These are phyloP conservation scores for Apiotrichum domesticum DNA, from an alignment of 1,284 basidiomycete species.

Conservation along the genomic window DNA sequence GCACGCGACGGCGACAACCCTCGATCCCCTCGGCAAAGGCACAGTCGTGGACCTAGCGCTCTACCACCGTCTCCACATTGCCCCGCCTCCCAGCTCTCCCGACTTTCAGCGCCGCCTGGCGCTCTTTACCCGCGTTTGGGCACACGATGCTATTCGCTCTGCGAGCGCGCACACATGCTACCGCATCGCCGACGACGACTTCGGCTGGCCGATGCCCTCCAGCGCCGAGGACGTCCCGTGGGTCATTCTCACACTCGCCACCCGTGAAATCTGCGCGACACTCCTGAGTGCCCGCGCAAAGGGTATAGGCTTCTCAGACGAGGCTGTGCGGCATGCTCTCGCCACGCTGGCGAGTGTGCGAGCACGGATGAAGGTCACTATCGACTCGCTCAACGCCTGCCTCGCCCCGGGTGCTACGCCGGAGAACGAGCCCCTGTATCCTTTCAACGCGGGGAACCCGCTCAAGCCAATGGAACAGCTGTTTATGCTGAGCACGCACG, in stretches of 20 bases:
- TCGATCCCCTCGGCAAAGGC: constrained; percentile 14
- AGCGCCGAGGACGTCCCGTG: neutral
- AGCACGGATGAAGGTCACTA: neutral
- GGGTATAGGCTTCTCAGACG: neutral
- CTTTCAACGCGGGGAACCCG: neutral
- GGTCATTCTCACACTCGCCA: neutral
- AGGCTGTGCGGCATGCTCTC: neutral
- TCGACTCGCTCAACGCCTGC: neutral
- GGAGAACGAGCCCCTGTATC: neutral
- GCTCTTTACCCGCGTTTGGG: neutral
- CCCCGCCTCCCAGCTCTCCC: neutral
- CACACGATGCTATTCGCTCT: constrained; percentile 9
- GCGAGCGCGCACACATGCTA: constrained; percentile 3
- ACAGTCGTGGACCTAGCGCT: constrained; percentile 6
- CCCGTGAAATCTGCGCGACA: neutral
- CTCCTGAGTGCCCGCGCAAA: constrained; percentile 7
- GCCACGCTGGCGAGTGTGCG: neutral
- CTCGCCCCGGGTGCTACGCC: neutral
- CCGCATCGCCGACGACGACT: constrained; percentile 9
- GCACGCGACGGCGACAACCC: neutral
- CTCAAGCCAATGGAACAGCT: constrained; percentile 4
- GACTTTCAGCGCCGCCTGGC: constrained; percentile 2
- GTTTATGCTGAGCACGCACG: constrained; percentile 8
- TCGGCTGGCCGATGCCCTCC: constrained; percentile 4
- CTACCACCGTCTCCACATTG: constrained; percentile 6